A percentile compares a stretch with the other conserved stretches of the same genome.
Conservation (phyloP, 345 rosid species). For the Salix udensis region DNA sequence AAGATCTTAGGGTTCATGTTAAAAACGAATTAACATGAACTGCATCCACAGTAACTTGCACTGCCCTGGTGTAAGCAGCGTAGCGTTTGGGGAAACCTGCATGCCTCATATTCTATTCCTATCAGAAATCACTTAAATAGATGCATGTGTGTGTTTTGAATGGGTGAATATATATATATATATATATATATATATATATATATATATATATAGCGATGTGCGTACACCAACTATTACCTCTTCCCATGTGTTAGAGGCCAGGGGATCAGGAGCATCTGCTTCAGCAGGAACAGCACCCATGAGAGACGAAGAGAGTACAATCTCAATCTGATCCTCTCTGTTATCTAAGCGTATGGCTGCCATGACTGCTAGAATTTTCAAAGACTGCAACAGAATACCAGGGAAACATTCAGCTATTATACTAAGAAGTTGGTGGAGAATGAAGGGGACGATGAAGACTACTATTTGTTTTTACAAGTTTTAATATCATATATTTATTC, state of each 20-base stretch:
- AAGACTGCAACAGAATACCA: conserved; percentile 41
- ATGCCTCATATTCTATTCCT: conserved; percentile 1
- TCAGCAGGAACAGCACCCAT: conserved; percentile 45
- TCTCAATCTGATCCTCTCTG: conserved; percentile 54
- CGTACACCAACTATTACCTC: conserved; percentile 40
- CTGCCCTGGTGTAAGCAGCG: conserved; percentile 26
- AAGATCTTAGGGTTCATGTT: no score
- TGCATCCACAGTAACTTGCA: conserved; percentile 31
- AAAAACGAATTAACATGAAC: no score
- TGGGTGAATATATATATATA: no score
- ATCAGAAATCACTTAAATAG: conserved; percentile 1
- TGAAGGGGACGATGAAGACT: no score
- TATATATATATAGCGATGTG: not conserved
- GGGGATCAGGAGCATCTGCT: conserved; percentile 45
- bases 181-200: no score
- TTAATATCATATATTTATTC: no score
- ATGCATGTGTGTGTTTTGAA: no score
- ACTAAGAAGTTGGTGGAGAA: not conserved
- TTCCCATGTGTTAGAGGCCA: conserved; percentile 68
- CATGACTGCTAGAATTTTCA: conserved; percentile 56
- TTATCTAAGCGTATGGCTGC: conserved; percentile 68
- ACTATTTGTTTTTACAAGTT: no score
- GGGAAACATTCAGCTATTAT: conserved; percentile 23
- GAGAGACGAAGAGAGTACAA: conserved; percentile 49
- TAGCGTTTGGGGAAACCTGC: conserved; percentile 50